A percentile compares a stretch with the other conserved stretches of the same genome.
Evolutionary conservation across 768 basidiomycete species (phyloP).

Genomic region (Botryobasidium botryosum): DNA sequence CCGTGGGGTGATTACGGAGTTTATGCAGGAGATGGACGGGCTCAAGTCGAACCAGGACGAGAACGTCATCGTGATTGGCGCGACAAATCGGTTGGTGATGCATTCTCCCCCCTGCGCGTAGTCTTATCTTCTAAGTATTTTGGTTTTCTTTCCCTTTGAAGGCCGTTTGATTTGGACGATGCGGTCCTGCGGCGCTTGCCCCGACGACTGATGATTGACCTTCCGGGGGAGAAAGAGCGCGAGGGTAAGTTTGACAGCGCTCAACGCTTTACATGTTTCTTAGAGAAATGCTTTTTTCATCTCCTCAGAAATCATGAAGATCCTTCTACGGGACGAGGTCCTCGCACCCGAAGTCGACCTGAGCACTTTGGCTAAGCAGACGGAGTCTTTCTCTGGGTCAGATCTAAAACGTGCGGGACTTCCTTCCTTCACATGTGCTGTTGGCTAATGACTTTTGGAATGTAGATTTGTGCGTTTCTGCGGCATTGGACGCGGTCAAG

Average conservation of each 20-base stretch:
- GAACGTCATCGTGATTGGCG: slow-evolving; percentile 80
- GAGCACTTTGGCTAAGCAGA: slow-evolving; percentile 43
- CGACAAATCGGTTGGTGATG: slow-evolving; percentile 51
- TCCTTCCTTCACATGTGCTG: not conserved
- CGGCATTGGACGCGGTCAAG: slow-evolving; percentile 83
- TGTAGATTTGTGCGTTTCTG: slow-evolving; percentile 79
- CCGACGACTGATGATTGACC: slow-evolving; percentile 69
- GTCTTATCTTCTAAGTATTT: no score
- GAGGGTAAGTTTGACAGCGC: slow-evolving; percentile 37
- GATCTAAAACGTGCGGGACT: slow-evolving; percentile 75
- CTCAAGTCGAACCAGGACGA: slow-evolving; percentile 63
- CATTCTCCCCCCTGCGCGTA: no score
- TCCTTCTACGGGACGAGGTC: slow-evolving; percentile 66
- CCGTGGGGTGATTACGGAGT: slow-evolving; percentile 76
- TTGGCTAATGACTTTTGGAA: slow-evolving; percentile 1
- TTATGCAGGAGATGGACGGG: slow-evolving; percentile 92
- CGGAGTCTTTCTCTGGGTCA: slow-evolving; percentile 82
- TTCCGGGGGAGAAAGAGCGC: slow-evolving; percentile 74
- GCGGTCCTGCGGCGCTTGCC: slow-evolving; percentile 82
- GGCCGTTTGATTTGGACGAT: slow-evolving; percentile 76
- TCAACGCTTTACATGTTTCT: not conserved
- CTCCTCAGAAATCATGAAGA: slow-evolving; percentile 62
- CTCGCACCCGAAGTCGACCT: slow-evolving; percentile 49
- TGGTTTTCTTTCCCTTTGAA: no score
- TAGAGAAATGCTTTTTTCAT: not conserved